Evolutionary conservation across 2,329 filamentous ascomycete species (phyloP).

Genomic region (Cyclaneusma minus): DNA sequence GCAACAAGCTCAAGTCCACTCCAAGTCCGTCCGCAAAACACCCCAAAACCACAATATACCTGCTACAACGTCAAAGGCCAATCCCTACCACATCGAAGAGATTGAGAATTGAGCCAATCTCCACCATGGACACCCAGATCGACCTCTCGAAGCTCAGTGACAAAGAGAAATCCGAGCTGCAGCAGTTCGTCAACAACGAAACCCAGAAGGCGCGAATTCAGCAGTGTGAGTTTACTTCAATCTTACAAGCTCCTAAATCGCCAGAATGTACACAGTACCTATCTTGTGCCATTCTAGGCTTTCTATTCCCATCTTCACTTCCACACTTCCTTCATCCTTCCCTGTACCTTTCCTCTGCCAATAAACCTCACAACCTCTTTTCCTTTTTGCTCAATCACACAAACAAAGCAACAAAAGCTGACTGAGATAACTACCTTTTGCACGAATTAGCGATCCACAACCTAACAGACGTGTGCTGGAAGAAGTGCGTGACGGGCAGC

Average conservation of each 20-base stretch:
- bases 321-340: not conserved
- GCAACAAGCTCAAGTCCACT: too few relatives aligned
- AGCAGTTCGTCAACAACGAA: constrained; percentile 73
- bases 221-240: constrained; percentile 25
- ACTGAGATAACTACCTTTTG: constrained; percentile 23
- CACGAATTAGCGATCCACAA: constrained; percentile 41
- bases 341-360: constrained; percentile 2
- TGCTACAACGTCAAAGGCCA: too few relatives aligned
- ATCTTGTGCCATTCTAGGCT: constrained; percentile 1
- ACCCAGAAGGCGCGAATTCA: constrained; percentile 61
- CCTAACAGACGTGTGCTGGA: constrained; percentile 74
- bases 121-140: constrained; percentile 22
- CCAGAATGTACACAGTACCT: not conserved
- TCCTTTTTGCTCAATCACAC: not conserved
- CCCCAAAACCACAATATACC: too few relatives aligned
- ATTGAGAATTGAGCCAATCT: too few relatives aligned
- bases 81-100: too few relatives aligned
- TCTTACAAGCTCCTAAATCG: too few relatives aligned
- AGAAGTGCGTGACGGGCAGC: constrained; percentile 69
- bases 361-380: constrained; percentile 1
- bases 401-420: constrained; percentile 30
- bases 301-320: constrained; percentile 1
- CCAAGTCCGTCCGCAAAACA: too few relatives aligned
- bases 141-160: constrained; percentile 65
- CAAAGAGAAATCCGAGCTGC: constrained; percentile 74